Evolutionary conservation across 352 stramenopile genomes (phyloP).

Genomic region (Thraustochytrium sp.): DNA sequence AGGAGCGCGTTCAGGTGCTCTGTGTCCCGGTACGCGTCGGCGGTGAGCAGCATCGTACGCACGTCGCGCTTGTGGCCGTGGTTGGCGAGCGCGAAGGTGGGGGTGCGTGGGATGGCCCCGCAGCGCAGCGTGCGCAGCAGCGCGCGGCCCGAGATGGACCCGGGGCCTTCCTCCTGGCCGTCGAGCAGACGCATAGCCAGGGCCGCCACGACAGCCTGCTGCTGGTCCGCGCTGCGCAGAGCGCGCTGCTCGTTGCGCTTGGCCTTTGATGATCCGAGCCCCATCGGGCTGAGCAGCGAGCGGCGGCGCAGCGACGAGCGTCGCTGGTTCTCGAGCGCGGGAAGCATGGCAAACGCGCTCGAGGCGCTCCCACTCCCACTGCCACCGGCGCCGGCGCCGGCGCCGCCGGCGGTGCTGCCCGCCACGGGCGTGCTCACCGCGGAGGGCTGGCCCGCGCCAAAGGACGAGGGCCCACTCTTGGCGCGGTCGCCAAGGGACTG

Average conservation of each 20-base stretch:
- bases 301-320: background rate
- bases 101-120: background rate
- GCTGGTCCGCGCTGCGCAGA: background rate
- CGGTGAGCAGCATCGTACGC: constrained; percentile 2
- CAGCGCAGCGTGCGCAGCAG: background rate
- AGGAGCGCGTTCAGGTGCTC: constrained; percentile 66
- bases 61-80: constrained; percentile 7
- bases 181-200: background rate
- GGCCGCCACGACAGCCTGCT: background rate
- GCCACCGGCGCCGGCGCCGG: background rate
- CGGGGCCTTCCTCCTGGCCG: background rate
- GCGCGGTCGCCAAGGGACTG: background rate
- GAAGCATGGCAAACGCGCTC: too few relatives aligned
- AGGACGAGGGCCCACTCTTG: too few relatives aligned
- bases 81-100: constrained; percentile 7
- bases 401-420: background rate
- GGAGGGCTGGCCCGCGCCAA: too few relatives aligned
- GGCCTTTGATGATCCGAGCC: constrained; percentile 1
- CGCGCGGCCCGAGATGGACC: background rate
- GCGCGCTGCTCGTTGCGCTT: background rate
- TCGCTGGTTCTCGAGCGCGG: too few relatives aligned
- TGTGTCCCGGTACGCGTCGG: constrained; percentile 7
- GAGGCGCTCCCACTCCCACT: background rate
- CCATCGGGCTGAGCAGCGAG: background rate
- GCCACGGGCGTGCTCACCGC: too few relatives aligned